Conservation (phyloP, 768 basidiomycete species). For the Cystofilobasidium ferigula region DNA sequence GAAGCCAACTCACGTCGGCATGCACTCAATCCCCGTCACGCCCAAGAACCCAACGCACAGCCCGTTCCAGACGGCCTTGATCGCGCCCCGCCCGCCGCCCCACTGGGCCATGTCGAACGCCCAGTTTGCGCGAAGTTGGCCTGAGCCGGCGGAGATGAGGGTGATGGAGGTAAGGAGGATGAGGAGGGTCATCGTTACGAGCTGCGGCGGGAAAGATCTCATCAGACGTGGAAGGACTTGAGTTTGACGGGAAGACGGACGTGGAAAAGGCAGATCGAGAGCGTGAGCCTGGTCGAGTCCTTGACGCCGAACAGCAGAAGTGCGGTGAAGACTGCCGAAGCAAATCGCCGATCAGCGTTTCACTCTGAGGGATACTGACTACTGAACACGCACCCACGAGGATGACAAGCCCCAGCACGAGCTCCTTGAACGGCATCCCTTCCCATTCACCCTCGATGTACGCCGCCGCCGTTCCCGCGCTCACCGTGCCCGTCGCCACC, state of each 20-base stretch:
- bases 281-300: slow-evolving; percentile 44
- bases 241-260: slow-evolving; percentile 38
- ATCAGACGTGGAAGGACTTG: background rate
- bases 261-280: slow-evolving; percentile 51
- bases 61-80: slow-evolving; percentile 51
- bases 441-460: slow-evolving; percentile 56
- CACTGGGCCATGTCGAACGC: slow-evolving; percentile 32
- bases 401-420: slow-evolving; percentile 48
- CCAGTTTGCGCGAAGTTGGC: slow-evolving; percentile 52
- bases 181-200: slow-evolving; percentile 48
- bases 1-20: slow-evolving; percentile 48
- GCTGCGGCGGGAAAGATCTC: background rate
- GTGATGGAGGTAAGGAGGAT: slow-evolving; percentile 46
- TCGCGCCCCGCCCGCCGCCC: slow-evolving; percentile 32
- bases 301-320: slow-evolving; percentile 14
- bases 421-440: slow-evolving; percentile 48
- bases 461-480: slow-evolving; percentile 58
- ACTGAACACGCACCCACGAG: slow-evolving; percentile 43
- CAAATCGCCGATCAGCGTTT: background rate
- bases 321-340: slow-evolving; percentile 13
- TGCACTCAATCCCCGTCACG: slow-evolving; percentile 45
- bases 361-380: slow-evolving; percentile 40
- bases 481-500: slow-evolving; percentile 57
- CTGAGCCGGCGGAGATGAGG: slow-evolving; percentile 48
- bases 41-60: slow-evolving; percentile 62